A percentile compares a stretch with the other conserved stretches of the same genome.
Evolutionary conservation across 352 stramenopile genomes (phyloP).

Genomic region (Globisporangium viniferum): DNA sequence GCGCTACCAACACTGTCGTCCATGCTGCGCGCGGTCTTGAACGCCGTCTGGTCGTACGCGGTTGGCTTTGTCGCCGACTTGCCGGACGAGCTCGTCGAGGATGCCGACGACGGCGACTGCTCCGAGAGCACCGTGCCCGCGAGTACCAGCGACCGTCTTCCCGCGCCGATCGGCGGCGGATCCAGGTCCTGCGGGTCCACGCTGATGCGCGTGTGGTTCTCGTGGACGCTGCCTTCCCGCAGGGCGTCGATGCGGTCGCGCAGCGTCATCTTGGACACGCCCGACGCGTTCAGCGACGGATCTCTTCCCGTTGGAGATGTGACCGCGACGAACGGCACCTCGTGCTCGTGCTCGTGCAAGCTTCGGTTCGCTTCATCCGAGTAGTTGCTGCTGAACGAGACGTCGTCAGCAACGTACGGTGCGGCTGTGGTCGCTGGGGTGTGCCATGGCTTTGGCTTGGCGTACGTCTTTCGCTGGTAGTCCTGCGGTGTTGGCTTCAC

Average conservation of each 20-base stretch:
- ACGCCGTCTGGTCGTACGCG: slow-evolving; percentile 37
- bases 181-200: slow-evolving; percentile 23
- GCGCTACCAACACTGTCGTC: slow-evolving; percentile 24
- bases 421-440: neutral
- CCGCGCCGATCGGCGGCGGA: slow-evolving; percentile 14
- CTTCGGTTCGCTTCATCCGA: slow-evolving; percentile 15
- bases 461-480: slow-evolving; percentile 15
- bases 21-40: slow-evolving; percentile 32
- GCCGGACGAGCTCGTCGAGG: slow-evolving; percentile 5
- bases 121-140: slow-evolving; percentile 39
- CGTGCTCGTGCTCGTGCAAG: slow-evolving; percentile 11
- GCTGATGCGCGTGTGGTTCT: slow-evolving; percentile 54
- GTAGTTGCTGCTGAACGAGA: slow-evolving; percentile 12
- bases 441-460: slow-evolving; percentile 17
- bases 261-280: slow-evolving; percentile 27
- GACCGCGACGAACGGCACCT: slow-evolving; percentile 24
- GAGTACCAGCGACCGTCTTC: slow-evolving; percentile 30
- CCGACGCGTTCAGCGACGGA: slow-evolving; percentile 1
- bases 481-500: slow-evolving; percentile 11
- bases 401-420: slow-evolving; percentile 7
- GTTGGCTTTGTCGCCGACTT: slow-evolving; percentile 19
- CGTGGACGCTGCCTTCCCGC: slow-evolving; percentile 40
- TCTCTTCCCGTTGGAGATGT: slow-evolving; percentile 21
- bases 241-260: slow-evolving; percentile 64
- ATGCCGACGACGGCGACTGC: slow-evolving; percentile 23